A percentile compares a stretch with the other conserved stretches of the same genome.
Evolutionary conservation across 768 basidiomycete species (phyloP).

Genomic region (Gloeophyllum trabeum): DNA sequence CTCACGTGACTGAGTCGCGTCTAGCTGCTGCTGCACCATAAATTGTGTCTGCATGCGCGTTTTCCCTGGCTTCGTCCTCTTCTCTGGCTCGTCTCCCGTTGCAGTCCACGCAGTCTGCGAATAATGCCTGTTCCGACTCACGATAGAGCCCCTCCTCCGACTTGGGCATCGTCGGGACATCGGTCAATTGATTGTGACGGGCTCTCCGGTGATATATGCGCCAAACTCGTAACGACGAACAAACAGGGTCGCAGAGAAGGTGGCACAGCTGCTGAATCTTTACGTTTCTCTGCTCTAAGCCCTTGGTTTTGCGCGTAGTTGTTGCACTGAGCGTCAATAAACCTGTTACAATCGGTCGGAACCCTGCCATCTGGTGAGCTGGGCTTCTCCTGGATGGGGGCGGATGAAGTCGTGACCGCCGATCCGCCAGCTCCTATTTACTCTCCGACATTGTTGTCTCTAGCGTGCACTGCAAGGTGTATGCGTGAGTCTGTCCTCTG

Average conservation of each 20-base stretch:
- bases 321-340: constrained; percentile 48
- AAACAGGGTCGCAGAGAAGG: constrained; percentile 58
- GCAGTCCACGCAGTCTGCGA: background rate
- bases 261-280: constrained; percentile 16
- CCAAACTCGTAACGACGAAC: constrained; percentile 53
- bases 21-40: too few relatives aligned
- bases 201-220: constrained; percentile 40
- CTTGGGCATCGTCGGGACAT: background rate
- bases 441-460: constrained; percentile 55
- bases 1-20: too few relatives aligned
- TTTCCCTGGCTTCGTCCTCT: background rate
- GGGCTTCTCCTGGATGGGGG: background rate
- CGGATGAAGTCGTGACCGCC: background rate
- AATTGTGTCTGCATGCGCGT: too few relatives aligned
- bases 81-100: background rate
- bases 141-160: background rate
- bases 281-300: background rate
- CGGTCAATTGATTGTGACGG: background rate
- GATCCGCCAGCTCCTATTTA: constrained; percentile 39
- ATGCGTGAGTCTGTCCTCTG: constrained; percentile 42
- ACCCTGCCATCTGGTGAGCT: constrained; percentile 52
- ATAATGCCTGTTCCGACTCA: background rate
- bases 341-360: constrained; percentile 61
- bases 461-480: constrained; percentile 63
- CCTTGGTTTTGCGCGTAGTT: constrained; percentile 22